Percentiles rank a stretch among this genome's conserved stretches.
These are phyloP conservation scores for Botrytis fragariae DNA, from an alignment of 2,329 filamentous ascomycete genomes.

Conservation along the genomic window DNA sequence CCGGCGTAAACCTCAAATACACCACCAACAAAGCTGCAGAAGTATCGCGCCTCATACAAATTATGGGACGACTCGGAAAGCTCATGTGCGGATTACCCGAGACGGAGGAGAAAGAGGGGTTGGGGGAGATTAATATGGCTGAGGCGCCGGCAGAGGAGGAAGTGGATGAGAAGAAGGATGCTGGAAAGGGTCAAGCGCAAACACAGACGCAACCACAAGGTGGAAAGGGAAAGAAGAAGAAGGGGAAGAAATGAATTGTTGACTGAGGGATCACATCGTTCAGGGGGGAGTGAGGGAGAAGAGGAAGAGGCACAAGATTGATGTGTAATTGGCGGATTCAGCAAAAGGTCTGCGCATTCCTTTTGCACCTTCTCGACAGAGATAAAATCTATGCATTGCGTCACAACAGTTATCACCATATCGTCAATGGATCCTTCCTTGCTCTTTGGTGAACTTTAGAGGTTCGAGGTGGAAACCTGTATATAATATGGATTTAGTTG, in stretches of 20 bases:
- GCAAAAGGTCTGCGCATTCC: not conserved
- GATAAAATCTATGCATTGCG: too few relatives aligned
- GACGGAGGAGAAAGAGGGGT: constrained; percentile 26
- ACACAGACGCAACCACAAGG: constrained; percentile 36
- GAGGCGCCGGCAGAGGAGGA: constrained; percentile 44
- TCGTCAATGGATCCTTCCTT: not conserved
- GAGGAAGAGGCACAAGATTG: not conserved
- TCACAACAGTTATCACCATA: not conserved
- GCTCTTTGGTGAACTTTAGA: not conserved
- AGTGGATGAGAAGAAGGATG: constrained; percentile 36
- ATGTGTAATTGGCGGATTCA: not conserved
- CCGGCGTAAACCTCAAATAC: constrained; percentile 85
- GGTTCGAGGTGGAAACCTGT: not conserved
- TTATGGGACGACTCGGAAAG: constrained; percentile 72
- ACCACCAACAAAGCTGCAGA: constrained; percentile 87
- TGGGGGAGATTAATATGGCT: constrained; percentile 40
- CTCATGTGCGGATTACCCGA: constrained; percentile 58
- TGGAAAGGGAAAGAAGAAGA: constrained; percentile 67
- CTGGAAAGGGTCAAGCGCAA: constrained; percentile 40
- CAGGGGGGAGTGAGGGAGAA: not conserved
- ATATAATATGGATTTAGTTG: constrained; percentile 2
- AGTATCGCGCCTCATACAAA: constrained; percentile 74
- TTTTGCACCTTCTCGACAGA: not conserved
- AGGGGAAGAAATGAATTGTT: constrained; percentile 60
- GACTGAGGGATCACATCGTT: not conserved